Base-by-base conservation (phyloP, 2,329 filamentous ascomycete species). In the Hypoxylon sp. region DNA sequence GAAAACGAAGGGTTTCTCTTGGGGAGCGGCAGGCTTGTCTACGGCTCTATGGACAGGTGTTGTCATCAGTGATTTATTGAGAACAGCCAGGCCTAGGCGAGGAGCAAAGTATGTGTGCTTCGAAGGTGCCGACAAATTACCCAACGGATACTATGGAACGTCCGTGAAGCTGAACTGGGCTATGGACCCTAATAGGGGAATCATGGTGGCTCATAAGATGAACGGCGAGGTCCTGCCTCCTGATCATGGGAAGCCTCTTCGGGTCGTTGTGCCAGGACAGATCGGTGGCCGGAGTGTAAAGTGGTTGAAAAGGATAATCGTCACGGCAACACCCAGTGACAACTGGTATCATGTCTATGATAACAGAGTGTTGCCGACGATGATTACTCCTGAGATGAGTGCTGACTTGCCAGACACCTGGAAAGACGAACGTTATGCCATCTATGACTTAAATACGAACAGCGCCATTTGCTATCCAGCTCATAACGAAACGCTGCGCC, bases 261-360 rank as follows among this genome's bases (percentile, higher is more conserved):
- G 94, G 65, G 89, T 90, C 5, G 89, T 97, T 6, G 91, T 97
- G 3, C 94, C 94, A 0, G 94, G 94, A 0, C 93, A 97, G 77
- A 97, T 97, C 66, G 94, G 94, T 32, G 94, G 93, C 0, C 86
- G 94, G 67, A 97, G 93, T 76, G 93, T 97, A 30, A 97, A 97
- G 78, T 97, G 94, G 94, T 77, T 97, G 62, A 95, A 90, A 80
- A 89, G 84, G 69, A 85, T 97, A 64, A 91, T 93, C 44, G 78
- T 97, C 52, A 95, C 93, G 0, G 86, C 89, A 8, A 82, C 84
- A 22, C 93, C 93, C 0, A 97, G 93, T 74, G 90, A 95, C 67
- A 97, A 96, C 74, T 97, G 93, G 93, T 97, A 97, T 73, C 94
- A 97, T 77, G 93, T 96, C 67, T 94, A 96, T 78, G 94, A 97